These are phyloP conservation scores for Candida gigantensis DNA, from an alignment of 1,139 yeast species.

Conservation along the genomic window DNA sequence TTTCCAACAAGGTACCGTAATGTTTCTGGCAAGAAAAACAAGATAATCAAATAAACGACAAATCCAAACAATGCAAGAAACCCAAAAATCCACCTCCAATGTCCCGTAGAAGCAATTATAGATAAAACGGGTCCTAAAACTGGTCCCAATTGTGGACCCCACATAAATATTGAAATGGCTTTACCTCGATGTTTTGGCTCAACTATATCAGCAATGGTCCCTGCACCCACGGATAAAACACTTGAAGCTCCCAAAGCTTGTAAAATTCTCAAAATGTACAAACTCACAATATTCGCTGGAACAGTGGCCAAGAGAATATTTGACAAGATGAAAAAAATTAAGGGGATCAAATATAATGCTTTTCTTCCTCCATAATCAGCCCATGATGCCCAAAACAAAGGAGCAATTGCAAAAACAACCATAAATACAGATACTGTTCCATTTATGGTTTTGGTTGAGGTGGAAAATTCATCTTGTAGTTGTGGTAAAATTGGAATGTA, in stretches of 20 bases:
- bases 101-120: constrained; percentile 31
- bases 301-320: constrained; percentile 49
- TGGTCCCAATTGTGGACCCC: constrained; percentile 64
- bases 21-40: constrained; percentile 55
- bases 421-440: constrained; percentile 63
- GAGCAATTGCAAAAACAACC: constrained; percentile 57
- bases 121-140: constrained; percentile 55
- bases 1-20: constrained; percentile 56
- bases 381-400: constrained; percentile 55
- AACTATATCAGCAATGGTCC: constrained; percentile 53
- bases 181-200: constrained; percentile 51
- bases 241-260: constrained; percentile 60
- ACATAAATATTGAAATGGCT: constrained; percentile 54
- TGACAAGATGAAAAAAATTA: constrained; percentile 44
- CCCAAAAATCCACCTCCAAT: constrained; percentile 63
- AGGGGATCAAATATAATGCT: constrained; percentile 46
- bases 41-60: constrained; percentile 37
- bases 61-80: constrained; percentile 48
- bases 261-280: constrained; percentile 44
- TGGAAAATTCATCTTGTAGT: constrained; percentile 41
- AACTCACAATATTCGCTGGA: constrained; percentile 47
- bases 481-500: constrained; percentile 58
- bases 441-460: constrained; percentile 48
- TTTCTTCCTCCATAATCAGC: constrained; percentile 64
- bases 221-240: constrained; percentile 58